Evolutionary conservation across 228 moss, liverwort and hornwort genomes (phyloP).

Genomic region (Sphagnum fallax): DNA sequence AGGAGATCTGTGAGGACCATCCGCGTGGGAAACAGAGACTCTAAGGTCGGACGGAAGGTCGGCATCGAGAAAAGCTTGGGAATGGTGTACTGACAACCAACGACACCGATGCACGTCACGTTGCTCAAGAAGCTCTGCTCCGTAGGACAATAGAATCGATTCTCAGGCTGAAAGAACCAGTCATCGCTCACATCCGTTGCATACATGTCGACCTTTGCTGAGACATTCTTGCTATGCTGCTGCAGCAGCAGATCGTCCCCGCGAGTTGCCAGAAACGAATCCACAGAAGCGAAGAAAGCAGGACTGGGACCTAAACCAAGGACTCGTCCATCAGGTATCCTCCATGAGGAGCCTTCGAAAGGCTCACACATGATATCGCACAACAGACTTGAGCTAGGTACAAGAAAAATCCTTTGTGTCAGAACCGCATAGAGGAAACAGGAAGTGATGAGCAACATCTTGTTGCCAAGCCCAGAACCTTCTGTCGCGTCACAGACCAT

Average conservation of each 20-base stretch:
- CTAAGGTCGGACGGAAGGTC: slow-evolving; percentile 30
- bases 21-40: slow-evolving; percentile 32
- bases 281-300: background rate
- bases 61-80: slow-evolving; percentile 41
- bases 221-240: slow-evolving; percentile 3
- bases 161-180: slow-evolving; percentile 34
- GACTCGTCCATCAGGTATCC: background rate
- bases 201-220: slow-evolving; percentile 5
- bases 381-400: slow-evolving; percentile 22
- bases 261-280: background rate
- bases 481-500: slow-evolving; percentile 23
- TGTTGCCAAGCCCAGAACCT: slow-evolving; percentile 37
- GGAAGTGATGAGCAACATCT: slow-evolving; percentile 22
- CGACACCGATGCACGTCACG: slow-evolving; percentile 35
- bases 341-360: slow-evolving; percentile 37
- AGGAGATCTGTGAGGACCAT: slow-evolving; percentile 34
- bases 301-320: no score
- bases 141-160: slow-evolving; percentile 28
- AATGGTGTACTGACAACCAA: slow-evolving; percentile 39
- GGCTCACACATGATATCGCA: slow-evolving; percentile 37
- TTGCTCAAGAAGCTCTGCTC: slow-evolving; percentile 22
- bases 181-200: slow-evolving; percentile 29
- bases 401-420: slow-evolving; percentile 35
- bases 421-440: slow-evolving; percentile 30
- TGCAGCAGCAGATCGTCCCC: background rate